Base-by-base conservation (phyloP, 768 basidiomycete species). In the Termitomyces sp. region DNA sequence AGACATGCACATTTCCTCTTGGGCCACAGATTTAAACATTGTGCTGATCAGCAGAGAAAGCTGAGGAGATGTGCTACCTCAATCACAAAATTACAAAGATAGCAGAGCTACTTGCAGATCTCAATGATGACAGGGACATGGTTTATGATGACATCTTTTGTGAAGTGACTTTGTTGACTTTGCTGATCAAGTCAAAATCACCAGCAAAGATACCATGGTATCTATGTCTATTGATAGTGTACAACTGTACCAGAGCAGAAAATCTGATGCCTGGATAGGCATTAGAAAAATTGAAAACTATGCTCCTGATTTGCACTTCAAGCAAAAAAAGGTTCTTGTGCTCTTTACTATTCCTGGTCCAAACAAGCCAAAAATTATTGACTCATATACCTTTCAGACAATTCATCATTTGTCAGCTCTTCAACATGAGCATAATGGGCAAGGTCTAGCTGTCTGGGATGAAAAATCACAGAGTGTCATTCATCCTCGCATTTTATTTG, bases 241-340 rank as follows among this genome's bases (percentile, higher is more conserved):
- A n/a, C n/a, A n/a, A n/a, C n/a, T n/a, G n/a, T n/a, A n/a, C n/a
- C n/a, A n/a, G 9, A 68, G 72, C 60, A 77, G 77, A 61, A 60
- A 65, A 37, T 78, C 75, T 1, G 73, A 77, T 49, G 67, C 64
- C 8, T 77, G 75, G 76, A 77, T 79, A 11, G 64, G 50, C 1
- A 70, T 75, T 8, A 77, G 73, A 71, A 12, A 51, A 75, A 4
- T 40, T 61, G 1, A 66, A 75, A 44, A 68, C 61, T 21, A 12
- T 57, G 19, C 41, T 3, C 48, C 74, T 70, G 62, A 60, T 14
- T 35, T 56, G 8, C 67, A 71, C 5, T 77, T 76, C 61, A 67
- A 69, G 40, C 62, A 66, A 46, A 61, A 64, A 38, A 58, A 69
- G 50, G 59, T 75, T 21, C 59, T 74, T 19, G 35, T 35, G 8